These are phyloP conservation scores for Dictyostelium brefeldianum DNA, from an alignment of 78 protist genomes.

Conservation along the genomic window DNA sequence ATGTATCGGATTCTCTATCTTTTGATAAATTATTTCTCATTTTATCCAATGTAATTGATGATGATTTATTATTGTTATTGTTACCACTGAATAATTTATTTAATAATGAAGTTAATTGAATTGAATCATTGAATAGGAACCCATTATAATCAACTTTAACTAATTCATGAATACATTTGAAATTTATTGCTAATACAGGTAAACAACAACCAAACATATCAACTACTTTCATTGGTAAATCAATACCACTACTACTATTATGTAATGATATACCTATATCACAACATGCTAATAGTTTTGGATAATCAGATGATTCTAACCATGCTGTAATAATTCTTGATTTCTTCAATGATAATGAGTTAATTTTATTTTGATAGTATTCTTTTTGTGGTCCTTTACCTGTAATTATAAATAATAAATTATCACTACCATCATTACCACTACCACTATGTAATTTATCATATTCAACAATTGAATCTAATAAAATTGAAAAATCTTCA, in stretches of 20 bases:
- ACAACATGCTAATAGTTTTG: constrained; percentile 71
- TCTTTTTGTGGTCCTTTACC: constrained; percentile 93
- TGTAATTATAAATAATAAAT: constrained; percentile 79
- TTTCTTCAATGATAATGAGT: constrained; percentile 8
- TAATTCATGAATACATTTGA: constrained; percentile 82
- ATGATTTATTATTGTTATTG: not conserved
- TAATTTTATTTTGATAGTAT: constrained; percentile 22
- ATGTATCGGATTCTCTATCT: constrained; percentile 12
- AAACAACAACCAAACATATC: constrained; percentile 97
- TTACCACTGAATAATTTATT: not conserved
- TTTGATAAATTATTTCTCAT: constrained; percentile 17
- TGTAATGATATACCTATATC: constrained; percentile 94
- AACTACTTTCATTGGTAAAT: constrained; percentile 99
- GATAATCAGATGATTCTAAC: constrained; percentile 87
- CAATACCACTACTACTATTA: constrained; percentile 94
- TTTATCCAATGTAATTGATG: not conserved
- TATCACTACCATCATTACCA: not conserved
- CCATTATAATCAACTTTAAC: constrained; percentile 80
- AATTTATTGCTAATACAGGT: constrained; percentile 94
- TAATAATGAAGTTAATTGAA: not conserved
- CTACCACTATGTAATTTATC: constrained; percentile 19
- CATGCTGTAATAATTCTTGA: constrained; percentile 82
- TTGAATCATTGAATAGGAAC: constrained; percentile 62
- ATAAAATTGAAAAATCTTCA: constrained; percentile 92
- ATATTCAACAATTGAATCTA: constrained; percentile 69